Conservation (phyloP, 768 basidiomycete species). For the Agaricus sinodeliciosus region DNA sequence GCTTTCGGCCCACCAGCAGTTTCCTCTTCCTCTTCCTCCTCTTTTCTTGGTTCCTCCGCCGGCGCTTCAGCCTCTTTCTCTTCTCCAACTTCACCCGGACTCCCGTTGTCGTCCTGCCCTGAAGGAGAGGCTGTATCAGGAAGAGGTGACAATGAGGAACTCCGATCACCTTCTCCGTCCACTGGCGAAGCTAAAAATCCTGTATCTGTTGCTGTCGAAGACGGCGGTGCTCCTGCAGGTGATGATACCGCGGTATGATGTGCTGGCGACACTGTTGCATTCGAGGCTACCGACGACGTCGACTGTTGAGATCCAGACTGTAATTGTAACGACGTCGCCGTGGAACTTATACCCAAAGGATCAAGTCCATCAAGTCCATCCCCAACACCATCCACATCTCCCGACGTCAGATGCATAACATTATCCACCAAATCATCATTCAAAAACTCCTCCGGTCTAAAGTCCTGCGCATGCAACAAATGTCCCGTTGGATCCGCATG, state of each 20-base stretch:
- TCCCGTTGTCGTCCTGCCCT: conserved; percentile 6
- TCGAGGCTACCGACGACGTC: neutral
- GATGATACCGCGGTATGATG: neutral
- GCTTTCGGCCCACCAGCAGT: conserved; percentile 19
- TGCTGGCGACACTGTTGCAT: neutral
- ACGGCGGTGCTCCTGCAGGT: conserved; percentile 15
- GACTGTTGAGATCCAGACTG: neutral
- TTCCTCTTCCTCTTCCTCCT: conserved; percentile 30
- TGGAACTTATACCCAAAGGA: neutral
- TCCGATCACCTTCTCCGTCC: conserved; percentile 33
- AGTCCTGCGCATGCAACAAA: conserved; percentile 1
- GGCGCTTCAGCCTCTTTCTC: conserved; percentile 30
- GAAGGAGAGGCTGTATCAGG: conserved; percentile 38
- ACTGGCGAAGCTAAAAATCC: conserved; percentile 11
- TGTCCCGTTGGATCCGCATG: neutral
- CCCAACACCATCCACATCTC: conserved; percentile 3
- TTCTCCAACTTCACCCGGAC: conserved; percentile 22
- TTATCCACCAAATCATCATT: conserved; percentile 5
- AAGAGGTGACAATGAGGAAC: conserved; percentile 52
- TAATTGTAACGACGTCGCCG: neutral
- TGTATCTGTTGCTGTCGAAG: conserved; percentile 18
- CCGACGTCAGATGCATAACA: conserved; percentile 9
- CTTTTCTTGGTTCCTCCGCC: conserved; percentile 25
- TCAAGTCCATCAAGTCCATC: neutral
- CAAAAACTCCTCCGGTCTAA: conserved; percentile 8